These are phyloP conservation scores for Trichoderma sp. DNA, from an alignment of 2,329 filamentous ascomycete genomes.

Conservation along the genomic window DNA sequence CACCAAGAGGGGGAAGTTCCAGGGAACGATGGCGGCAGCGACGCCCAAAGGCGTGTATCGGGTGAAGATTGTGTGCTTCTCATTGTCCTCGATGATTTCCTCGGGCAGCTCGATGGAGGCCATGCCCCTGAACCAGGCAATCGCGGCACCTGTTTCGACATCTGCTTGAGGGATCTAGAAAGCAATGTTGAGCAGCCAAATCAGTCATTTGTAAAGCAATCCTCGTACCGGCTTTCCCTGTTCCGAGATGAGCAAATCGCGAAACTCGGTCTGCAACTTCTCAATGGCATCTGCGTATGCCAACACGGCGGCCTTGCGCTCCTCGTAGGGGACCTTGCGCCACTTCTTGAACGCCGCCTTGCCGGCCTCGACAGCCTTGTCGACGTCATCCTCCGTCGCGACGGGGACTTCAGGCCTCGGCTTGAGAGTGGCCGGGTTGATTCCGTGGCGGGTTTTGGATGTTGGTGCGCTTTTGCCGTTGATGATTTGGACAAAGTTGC, in stretches of 20 bases:
- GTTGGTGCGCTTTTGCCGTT: slow-evolving; percentile 31
- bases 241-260: slow-evolving; percentile 31
- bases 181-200: neutral
- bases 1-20: slow-evolving; percentile 50
- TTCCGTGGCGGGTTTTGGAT: slow-evolving; percentile 27
- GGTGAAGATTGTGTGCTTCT: slow-evolving; percentile 25
- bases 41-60: slow-evolving; percentile 41
- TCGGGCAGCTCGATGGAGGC: slow-evolving; percentile 38
- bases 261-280: slow-evolving; percentile 28
- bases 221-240: slow-evolving; percentile 32
- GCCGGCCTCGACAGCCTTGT: slow-evolving; percentile 35
- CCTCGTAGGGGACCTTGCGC: slow-evolving; percentile 32
- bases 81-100: slow-evolving; percentile 42
- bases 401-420: slow-evolving; percentile 37
- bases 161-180: slow-evolving; percentile 9
- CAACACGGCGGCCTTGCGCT: slow-evolving; percentile 31
- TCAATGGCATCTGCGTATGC: slow-evolving; percentile 35
- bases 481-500: slow-evolving; percentile 28
- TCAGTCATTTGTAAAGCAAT: neutral
- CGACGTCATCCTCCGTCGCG: slow-evolving; percentile 33
- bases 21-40: slow-evolving; percentile 51
- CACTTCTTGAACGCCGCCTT: slow-evolving; percentile 35
- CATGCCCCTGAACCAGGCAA: slow-evolving; percentile 34
- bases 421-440: slow-evolving; percentile 38
- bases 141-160: slow-evolving; percentile 29